A percentile compares a stretch with the other conserved stretches of the same genome.
These are phyloP conservation scores for Colletotrichum simmondsii DNA, from an alignment of 2,329 filamentous ascomycete genomes.

Conservation along the genomic window DNA sequence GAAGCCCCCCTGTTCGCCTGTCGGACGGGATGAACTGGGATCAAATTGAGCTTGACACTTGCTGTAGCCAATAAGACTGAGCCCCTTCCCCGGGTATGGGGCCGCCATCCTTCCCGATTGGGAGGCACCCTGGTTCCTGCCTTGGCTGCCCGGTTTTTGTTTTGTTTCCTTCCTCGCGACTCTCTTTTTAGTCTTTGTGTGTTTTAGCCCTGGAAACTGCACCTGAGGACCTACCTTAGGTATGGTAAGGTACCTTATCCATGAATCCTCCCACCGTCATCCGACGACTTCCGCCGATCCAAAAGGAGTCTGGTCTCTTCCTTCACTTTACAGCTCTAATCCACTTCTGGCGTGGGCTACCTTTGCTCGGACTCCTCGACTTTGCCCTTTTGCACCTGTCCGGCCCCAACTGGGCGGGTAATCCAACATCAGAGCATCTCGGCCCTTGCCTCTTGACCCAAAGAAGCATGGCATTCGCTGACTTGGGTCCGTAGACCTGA, in stretches of 20 bases:
- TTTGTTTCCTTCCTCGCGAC: constrained; percentile 12
- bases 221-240: too few relatives aligned
- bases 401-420: constrained; percentile 9
- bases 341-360: background rate
- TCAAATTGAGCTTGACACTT: constrained; percentile 14
- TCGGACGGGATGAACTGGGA: constrained; percentile 12
- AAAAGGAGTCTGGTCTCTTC: constrained; percentile 2
- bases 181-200: constrained; percentile 7
- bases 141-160: background rate
- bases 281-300: constrained; percentile 11
- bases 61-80: constrained; percentile 7
- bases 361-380: constrained; percentile 9
- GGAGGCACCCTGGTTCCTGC: background rate
- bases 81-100: background rate
- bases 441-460: constrained; percentile 12
- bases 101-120: constrained; percentile 1
- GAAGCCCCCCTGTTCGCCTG: background rate
- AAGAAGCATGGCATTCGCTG: background rate
- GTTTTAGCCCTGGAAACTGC: background rate
- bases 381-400: constrained; percentile 1
- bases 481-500: background rate
- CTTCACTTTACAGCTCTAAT: background rate
- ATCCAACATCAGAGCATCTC: background rate
- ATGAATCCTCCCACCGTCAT: constrained; percentile 7
- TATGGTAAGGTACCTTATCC: too few relatives aligned